Evolutionary conservation across 139 green algal genomes (phyloP), one percentile per base, ranked within the genome.

Genomic region (Chlamydomonas incerta): DNA sequence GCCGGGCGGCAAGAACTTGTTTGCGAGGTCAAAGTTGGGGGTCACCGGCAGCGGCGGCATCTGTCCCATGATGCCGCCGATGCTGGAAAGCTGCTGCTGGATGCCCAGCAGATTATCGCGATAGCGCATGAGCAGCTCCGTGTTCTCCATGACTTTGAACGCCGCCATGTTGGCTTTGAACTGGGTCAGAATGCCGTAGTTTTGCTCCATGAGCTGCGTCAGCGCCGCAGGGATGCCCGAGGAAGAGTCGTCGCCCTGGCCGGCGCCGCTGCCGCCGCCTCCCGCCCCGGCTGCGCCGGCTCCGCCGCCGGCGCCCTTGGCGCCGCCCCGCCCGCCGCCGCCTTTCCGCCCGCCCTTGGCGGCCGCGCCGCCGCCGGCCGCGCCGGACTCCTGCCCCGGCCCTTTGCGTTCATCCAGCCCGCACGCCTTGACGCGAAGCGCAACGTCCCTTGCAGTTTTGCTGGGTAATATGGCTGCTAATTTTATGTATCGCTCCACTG

Each of bases 41-140:
- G 95, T 88, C 31, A 96, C 95, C 2, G 96, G 96, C 66, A 98
- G 88, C 31, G 94, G 91, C 21, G 96, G 96, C 96, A 98, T 97
- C 52, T 96, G 90, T 28, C 74, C 90, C 92, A 97, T 95, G 28
- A 94, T 93, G 46, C 94, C 95, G 20, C 79, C 87, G 75, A 96
- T 93, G 37, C 23, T 76, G 34, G 87, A 90, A 91, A 98, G 97
- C 47, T 93, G 91, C n/a, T 93, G 85, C 29, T 97, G 80, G 37
- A 95, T 94, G 50, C 81, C 80, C 73, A 96, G 79, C 47, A 98
- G 93, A 93, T 97, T 98, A 87, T 98, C 96, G 24, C 92, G 88
- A 79, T 97, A 94, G 24, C 87, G 81, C 69, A 95, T 82, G 66
- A 98, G 88, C 80, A 98, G 91, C 81, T 96, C 91, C 0, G 91